phyloP scores from a whole-genome alignment of 2,329 filamentous ascomycete species.

The Paraphoma chrysanthemicola region DNA sequence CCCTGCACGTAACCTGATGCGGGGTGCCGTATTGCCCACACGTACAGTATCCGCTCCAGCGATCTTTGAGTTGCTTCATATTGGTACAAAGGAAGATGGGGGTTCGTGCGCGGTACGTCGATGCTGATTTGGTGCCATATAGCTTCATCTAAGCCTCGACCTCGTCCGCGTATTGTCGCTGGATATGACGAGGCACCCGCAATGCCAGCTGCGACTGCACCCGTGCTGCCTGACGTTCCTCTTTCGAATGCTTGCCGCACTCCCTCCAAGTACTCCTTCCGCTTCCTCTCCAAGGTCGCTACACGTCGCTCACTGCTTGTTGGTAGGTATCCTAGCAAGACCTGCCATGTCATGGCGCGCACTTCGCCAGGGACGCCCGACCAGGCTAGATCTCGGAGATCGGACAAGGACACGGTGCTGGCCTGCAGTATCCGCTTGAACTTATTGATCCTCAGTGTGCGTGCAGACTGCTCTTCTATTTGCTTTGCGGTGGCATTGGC shows the following conservation, averaged over 20 bases:
- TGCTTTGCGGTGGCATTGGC: slow-evolving; percentile 81
- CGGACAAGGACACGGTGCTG: slow-evolving; percentile 83
- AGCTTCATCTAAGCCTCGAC: slow-evolving; percentile 88
- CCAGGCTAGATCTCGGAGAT: slow-evolving; percentile 88
- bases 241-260: slow-evolving; percentile 73
- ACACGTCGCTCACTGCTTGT: slow-evolving; percentile 95
- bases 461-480: slow-evolving; percentile 81
- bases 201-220: slow-evolving; percentile 60
- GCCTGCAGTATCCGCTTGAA: slow-evolving; percentile 96
- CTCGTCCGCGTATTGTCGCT: slow-evolving; percentile 63
- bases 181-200: slow-evolving; percentile 52
- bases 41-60: slow-evolving; percentile 90
- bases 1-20: slow-evolving; percentile 98
- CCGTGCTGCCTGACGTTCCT: slow-evolving; percentile 51
- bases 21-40: slow-evolving; percentile 97
- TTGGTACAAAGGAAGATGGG: slow-evolving; percentile 91
- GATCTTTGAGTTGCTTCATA: slow-evolving; percentile 96
- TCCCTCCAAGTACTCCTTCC: slow-evolving; percentile 95
- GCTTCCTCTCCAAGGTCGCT: slow-evolving; percentile 87
- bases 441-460: slow-evolving; percentile 95
- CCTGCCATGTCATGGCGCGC: slow-evolving; percentile 98
- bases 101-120: slow-evolving; percentile 94
- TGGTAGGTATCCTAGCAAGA: slow-evolving; percentile 91
- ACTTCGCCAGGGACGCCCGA: slow-evolving; percentile 94
- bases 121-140: slow-evolving; percentile 99